A percentile compares a stretch with the other conserved stretches of the same genome.
phyloP scores from a whole-genome alignment of 2,329 filamentous ascomycete species.

The Sporothrix curviconia region DNA sequence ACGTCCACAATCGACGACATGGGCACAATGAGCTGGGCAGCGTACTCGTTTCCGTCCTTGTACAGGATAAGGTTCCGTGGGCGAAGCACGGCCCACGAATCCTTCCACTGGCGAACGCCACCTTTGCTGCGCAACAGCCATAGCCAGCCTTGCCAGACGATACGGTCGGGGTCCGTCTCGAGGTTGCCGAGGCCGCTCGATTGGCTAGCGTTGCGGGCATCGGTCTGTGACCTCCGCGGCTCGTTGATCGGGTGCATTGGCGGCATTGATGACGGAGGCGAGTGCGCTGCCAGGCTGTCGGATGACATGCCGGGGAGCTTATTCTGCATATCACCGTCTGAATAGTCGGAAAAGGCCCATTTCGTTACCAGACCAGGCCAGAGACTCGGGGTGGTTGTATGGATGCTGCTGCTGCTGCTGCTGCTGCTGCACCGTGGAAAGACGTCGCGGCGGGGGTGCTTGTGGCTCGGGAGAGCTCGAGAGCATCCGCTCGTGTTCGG shows the following conservation, averaged over 20 bases:
- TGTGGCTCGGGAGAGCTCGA: conserved; percentile 58
- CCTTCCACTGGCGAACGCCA: conserved; percentile 88
- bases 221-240: background rate
- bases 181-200: conserved; percentile 47
- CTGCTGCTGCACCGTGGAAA: conserved; percentile 34
- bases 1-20: conserved; percentile 77
- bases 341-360: conserved; percentile 82
- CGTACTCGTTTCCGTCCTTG: conserved; percentile 88
- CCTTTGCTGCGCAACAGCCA: conserved; percentile 76
- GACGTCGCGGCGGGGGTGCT: conserved; percentile 40
- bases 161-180: conserved; percentile 65
- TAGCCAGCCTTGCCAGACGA: conserved; percentile 91
- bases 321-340: conserved; percentile 54
- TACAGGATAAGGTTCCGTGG: conserved; percentile 82
- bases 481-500: conserved; percentile 37
- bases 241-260: conserved; percentile 1
- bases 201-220: conserved; percentile 51
- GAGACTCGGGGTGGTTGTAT: conserved; percentile 49
- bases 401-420: conserved; percentile 30
- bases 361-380: conserved; percentile 56
- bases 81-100: conserved; percentile 85
- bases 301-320: conserved; percentile 44
- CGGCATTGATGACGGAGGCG: conserved; percentile 22
- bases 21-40: conserved; percentile 72
- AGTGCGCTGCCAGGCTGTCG: conserved; percentile 41